phyloP scores from a whole-genome alignment of 1,284 basidiomycete species.

The Rhodotorula sp. region DNA sequence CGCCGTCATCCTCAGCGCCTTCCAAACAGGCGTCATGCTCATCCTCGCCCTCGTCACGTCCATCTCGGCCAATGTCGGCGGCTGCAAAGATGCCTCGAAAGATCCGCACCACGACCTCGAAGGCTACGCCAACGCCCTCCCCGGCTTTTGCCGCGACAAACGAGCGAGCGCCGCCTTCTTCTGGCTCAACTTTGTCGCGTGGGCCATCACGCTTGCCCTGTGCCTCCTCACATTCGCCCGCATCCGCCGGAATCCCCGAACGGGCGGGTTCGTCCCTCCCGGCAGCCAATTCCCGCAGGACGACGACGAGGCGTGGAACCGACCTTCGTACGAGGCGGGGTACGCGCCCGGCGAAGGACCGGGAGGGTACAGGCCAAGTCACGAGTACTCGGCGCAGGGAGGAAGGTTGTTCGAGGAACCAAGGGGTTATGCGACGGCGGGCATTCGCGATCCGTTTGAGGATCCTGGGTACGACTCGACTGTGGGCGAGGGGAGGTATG shows the following conservation, averaged over 20 bases:
- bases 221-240: constrained; percentile 15
- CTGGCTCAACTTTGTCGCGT: constrained; percentile 38
- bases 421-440: not conserved
- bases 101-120: constrained; percentile 38
- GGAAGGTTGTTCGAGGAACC: constrained; percentile 23
- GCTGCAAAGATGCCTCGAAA: constrained; percentile 37
- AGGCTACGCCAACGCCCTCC: constrained; percentile 36
- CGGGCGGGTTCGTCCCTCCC: constrained; percentile 24
- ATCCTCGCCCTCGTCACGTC: constrained; percentile 36
- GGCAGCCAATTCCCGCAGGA: constrained; percentile 13
- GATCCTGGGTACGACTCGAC: constrained; percentile 9
- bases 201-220: constrained; percentile 13
- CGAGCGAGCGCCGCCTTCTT: constrained; percentile 43
- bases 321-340: constrained; percentile 2
- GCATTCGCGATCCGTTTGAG: constrained; percentile 29
- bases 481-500: not conserved
- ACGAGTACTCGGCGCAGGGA: constrained; percentile 10
- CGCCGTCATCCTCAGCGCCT: constrained; percentile 37
- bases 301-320: constrained; percentile 15
- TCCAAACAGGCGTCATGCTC: constrained; percentile 28
- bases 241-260: constrained; percentile 14
- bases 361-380: constrained; percentile 5
- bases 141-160: constrained; percentile 42
- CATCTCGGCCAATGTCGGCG: constrained; percentile 36
- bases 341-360: not conserved